These are phyloP conservation scores for Hanseniaspora jakobsenii DNA, from an alignment of 805 yeast genomes.

Conservation along the genomic window DNA sequence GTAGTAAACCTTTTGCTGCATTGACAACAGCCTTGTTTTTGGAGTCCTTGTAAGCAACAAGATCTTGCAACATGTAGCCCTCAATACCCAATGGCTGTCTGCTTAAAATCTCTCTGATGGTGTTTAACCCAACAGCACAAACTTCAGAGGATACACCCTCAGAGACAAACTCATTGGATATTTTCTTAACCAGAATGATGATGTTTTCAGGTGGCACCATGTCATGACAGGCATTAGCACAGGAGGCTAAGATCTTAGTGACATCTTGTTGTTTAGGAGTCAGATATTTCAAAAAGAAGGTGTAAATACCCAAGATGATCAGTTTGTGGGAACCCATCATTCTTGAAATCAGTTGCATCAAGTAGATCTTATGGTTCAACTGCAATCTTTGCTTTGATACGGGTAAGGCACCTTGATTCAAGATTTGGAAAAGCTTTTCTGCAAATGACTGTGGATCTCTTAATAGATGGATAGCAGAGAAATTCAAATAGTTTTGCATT, in stretches of 20 bases:
- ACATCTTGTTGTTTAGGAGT: conserved; percentile 92
- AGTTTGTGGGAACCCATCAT: conserved; percentile 90
- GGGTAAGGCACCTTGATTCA: conserved; percentile 52
- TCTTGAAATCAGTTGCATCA: conserved; percentile 79
- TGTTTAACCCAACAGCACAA: conserved; percentile 94
- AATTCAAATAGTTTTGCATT: conserved; percentile 49
- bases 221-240: conserved; percentile 94
- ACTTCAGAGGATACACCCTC: conserved; percentile 98
- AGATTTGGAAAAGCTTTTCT: conserved; percentile 48
- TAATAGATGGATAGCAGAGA: conserved; percentile 84
- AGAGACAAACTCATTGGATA: conserved; percentile 94
- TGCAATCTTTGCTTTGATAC: conserved; percentile 59
- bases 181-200: conserved; percentile 66
- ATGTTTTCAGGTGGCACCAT: conserved; percentile 92
- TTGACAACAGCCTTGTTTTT: conserved; percentile 86
- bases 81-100: conserved; percentile 95
- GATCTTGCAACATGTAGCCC: conserved; percentile 73
- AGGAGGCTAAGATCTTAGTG: conserved; percentile 91
- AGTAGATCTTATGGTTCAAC: conserved; percentile 77
- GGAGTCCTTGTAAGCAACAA: conserved; percentile 81
- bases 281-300: conserved; percentile 75
- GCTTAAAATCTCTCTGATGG: conserved; percentile 82
- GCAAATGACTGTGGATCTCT: conserved; percentile 98
- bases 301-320: conserved; percentile 77
- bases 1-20: conserved; percentile 82